These are phyloP conservation scores for Telfairia occidentalis DNA, from an alignment of 331 rosid species.

Conservation along the genomic window DNA sequence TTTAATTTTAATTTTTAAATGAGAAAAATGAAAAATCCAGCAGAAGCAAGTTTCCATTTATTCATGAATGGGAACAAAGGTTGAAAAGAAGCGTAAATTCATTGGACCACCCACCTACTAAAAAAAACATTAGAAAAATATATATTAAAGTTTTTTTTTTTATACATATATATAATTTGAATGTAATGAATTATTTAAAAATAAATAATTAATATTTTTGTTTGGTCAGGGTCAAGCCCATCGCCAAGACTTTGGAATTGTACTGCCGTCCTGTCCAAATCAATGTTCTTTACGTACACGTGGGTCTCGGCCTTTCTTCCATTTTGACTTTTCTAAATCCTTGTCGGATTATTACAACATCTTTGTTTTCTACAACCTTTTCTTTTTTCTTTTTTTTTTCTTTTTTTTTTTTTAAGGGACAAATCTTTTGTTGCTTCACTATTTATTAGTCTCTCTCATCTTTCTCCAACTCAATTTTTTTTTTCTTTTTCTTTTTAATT, in stretches of 20 bases:
- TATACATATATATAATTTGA: too few species aligned
- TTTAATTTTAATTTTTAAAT: neutral
- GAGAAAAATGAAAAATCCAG: neutral
- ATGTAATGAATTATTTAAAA: neutral
- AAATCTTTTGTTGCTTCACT: neutral
- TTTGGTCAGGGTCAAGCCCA: constrained; percentile 8
- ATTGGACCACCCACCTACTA: constrained; percentile 1
- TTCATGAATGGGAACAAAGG: neutral
- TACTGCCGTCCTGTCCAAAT: constrained; percentile 2
- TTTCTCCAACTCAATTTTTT: too few species aligned
- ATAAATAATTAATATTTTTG: neutral
- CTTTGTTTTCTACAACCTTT: neutral
- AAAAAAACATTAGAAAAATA: neutral
- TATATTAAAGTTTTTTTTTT: too few species aligned
- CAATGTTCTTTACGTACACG: constrained; percentile 3
- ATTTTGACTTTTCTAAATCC: neutral
- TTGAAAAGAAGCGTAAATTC: neutral
- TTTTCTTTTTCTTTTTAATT: neutral
- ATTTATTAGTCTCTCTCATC: neutral
- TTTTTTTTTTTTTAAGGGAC: neutral
- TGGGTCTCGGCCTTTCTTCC: neutral
- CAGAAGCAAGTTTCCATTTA: neutral
- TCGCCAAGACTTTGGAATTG: neutral
- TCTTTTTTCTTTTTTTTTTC: neutral
- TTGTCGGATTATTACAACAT: neutral